A percentile compares a stretch with the other conserved stretches of the same genome.
These are phyloP conservation scores for Pyricularia sp. DNA, from an alignment of 2,329 filamentous ascomycete species.

Conservation along the genomic window DNA sequence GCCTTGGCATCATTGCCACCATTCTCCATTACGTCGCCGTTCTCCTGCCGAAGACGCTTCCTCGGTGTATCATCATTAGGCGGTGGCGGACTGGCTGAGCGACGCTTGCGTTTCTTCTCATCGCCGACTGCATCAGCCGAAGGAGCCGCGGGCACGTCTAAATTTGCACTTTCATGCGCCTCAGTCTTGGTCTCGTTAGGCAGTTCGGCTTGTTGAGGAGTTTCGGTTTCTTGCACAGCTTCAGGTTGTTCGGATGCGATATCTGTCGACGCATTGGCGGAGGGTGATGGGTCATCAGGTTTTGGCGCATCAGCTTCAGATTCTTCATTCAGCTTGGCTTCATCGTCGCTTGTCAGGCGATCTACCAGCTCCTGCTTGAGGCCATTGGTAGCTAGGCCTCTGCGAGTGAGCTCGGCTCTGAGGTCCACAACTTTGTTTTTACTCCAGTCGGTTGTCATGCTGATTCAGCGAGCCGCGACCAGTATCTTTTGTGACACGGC, in stretches of 20 bases:
- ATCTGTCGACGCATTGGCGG: neutral
- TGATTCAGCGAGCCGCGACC: slow-evolving; percentile 7
- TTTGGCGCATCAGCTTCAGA: slow-evolving; percentile 7
- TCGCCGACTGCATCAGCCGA: slow-evolving; percentile 8
- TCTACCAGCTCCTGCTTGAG: slow-evolving; percentile 61
- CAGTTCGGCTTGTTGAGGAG: neutral
- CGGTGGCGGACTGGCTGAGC: slow-evolving; percentile 48
- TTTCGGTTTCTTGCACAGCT: neutral
- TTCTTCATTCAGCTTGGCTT: slow-evolving; percentile 2
- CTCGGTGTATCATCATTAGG: slow-evolving; percentile 17
- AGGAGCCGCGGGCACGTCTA: neutral
- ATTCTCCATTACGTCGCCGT: neutral
- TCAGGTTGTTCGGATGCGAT: neutral
- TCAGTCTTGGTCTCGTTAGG: neutral
- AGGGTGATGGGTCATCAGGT: slow-evolving; percentile 4
- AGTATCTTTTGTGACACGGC: neutral
- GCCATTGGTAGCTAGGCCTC: slow-evolving; percentile 55
- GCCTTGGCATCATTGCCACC: neutral
- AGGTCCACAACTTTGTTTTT: slow-evolving; percentile 63
- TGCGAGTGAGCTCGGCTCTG: slow-evolving; percentile 59
- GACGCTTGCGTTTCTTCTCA: slow-evolving; percentile 50
- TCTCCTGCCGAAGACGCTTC: slow-evolving; percentile 26
- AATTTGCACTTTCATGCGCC: neutral
- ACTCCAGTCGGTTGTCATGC: slow-evolving; percentile 36
- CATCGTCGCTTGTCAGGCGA: slow-evolving; percentile 31